Percentiles rank a stretch among this genome's conserved stretches.
Conservation (phyloP, 108 stramenopile species). For the Cylindrotheca fusiformis region DNA sequence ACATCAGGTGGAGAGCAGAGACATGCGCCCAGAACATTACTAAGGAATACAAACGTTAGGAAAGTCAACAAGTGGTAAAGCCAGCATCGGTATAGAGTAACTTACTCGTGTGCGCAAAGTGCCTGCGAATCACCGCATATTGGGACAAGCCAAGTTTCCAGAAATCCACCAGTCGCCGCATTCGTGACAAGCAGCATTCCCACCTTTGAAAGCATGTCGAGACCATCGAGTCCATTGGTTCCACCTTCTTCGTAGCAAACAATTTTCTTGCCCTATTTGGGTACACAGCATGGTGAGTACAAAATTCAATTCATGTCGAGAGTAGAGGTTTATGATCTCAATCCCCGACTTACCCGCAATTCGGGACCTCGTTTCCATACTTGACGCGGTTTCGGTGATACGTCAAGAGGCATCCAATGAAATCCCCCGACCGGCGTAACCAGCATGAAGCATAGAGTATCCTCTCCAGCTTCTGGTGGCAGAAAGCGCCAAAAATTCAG, state of each 20-base stretch:
- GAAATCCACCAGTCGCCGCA: slow-evolving; percentile 38
- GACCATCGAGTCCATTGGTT: slow-evolving; percentile 64
- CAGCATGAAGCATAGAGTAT: slow-evolving; percentile 75
- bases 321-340: slow-evolving; percentile 1
- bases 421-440: slow-evolving; percentile 89
- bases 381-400: slow-evolving; percentile 78
- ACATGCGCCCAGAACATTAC: slow-evolving; percentile 74
- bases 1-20: slow-evolving; percentile 48
- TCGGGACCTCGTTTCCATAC: slow-evolving; percentile 83
- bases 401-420: slow-evolving; percentile 86
- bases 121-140: slow-evolving; percentile 63
- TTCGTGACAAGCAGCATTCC: slow-evolving; percentile 71
- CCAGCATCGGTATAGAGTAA: neutral
- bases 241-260: slow-evolving; percentile 88
- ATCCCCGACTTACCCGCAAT: slow-evolving; percentile 36
- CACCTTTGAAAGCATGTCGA: slow-evolving; percentile 69
- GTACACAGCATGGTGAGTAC: neutral
- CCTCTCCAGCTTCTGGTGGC: slow-evolving; percentile 78
- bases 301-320: neutral
- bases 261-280: slow-evolving; percentile 69
- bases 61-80: neutral
- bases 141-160: slow-evolving; percentile 83
- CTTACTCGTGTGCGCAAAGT: slow-evolving; percentile 56
- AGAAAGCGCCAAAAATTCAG: slow-evolving; percentile 90
- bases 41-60: slow-evolving; percentile 2